Percentiles rank a stretch among this genome's conserved stretches.
Conservation (phyloP, 1,284 basidiomycete species). For the Sporisorium sorghi region DNA sequence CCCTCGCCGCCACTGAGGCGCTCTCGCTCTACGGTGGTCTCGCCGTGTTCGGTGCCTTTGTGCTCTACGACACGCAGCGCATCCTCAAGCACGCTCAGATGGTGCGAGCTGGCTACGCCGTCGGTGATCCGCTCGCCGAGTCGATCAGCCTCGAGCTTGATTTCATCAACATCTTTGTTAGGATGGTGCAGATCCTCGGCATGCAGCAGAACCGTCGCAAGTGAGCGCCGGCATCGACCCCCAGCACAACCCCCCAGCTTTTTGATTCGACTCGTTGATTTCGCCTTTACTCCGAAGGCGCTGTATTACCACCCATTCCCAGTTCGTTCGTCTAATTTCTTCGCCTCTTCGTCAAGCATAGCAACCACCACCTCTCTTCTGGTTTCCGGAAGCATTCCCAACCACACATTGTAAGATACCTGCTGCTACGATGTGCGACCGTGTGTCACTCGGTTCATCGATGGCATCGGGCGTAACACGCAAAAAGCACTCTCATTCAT, state of each 20-base stretch:
- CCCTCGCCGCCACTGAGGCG: constrained; percentile 80
- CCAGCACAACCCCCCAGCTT: no score
- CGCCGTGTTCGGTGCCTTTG: constrained; percentile 86
- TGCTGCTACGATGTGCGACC: constrained; percentile 8
- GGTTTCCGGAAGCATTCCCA: neutral
- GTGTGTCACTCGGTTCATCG: neutral
- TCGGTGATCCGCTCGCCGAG: constrained; percentile 82
- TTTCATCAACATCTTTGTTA: constrained; percentile 80
- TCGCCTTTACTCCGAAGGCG: constrained; percentile 7
- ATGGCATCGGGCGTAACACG: neutral
- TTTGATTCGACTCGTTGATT: constrained; percentile 2
- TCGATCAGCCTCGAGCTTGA: constrained; percentile 81
- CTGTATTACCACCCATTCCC: constrained; percentile 31
- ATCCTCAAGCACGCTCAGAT: constrained; percentile 82
- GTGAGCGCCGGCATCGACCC: constrained; percentile 18
- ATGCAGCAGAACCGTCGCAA: constrained; percentile 70
- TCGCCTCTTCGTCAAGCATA: constrained; percentile 25
- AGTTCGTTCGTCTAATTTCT: neutral
- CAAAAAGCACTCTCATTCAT: constrained; percentile 8
- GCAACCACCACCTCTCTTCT: constrained; percentile 31
- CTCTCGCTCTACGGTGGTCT: constrained; percentile 83
- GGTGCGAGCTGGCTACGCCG: constrained; percentile 77
- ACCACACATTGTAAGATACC: constrained; percentile 40
- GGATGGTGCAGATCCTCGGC: constrained; percentile 83
- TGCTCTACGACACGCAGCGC: constrained; percentile 86